These are phyloP conservation scores for Isoetes engelmannii DNA, from an alignment of 83 land plant genomes.

Conservation along the genomic window DNA sequence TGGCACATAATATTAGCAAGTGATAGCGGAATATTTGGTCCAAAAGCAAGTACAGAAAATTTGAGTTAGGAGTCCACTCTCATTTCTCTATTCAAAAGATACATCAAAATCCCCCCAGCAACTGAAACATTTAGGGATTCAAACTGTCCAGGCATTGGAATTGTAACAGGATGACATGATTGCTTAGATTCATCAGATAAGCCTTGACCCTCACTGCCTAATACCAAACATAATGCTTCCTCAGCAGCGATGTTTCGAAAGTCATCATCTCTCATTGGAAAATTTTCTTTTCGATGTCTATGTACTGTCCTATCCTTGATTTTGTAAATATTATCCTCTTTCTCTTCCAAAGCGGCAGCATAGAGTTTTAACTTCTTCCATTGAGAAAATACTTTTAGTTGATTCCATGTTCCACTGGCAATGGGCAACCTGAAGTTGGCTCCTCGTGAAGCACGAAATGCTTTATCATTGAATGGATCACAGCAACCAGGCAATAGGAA, in stretches of 20 bases:
- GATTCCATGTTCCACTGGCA: constrained; percentile 62
- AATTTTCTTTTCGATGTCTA: not conserved
- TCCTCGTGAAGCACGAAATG: constrained; percentile 81
- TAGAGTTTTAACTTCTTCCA: constrained; percentile 45
- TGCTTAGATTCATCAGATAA: constrained; percentile 48
- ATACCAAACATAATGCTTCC: constrained; percentile 57
- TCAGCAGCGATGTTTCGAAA: not conserved
- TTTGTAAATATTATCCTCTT: not conserved
- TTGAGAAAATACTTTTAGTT: constrained; percentile 39
- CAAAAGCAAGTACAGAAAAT: too few species aligned
- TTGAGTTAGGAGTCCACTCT: constrained; percentile 10
- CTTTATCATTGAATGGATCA: constrained; percentile 97
- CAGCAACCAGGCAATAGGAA: constrained; percentile 88
- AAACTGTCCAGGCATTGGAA: constrained; percentile 82
- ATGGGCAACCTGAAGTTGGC: constrained; percentile 81
- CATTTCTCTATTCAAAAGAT: constrained; percentile 38
- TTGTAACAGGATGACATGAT: constrained; percentile 56
- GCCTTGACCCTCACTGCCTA: constrained; percentile 93
- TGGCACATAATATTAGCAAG: too few species aligned
- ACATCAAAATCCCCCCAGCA: constrained; percentile 93
- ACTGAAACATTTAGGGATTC: constrained; percentile 97
- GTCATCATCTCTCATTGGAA: not conserved
- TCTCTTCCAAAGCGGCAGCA: constrained; percentile 63
- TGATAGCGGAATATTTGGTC: too few species aligned
- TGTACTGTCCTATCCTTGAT: not conserved